Percentiles rank a stretch among this genome's conserved stretches.
These are phyloP conservation scores for Apophysomyces elegans DNA, from an alignment of 371 early-diverging fungal species.

Conservation along the genomic window DNA sequence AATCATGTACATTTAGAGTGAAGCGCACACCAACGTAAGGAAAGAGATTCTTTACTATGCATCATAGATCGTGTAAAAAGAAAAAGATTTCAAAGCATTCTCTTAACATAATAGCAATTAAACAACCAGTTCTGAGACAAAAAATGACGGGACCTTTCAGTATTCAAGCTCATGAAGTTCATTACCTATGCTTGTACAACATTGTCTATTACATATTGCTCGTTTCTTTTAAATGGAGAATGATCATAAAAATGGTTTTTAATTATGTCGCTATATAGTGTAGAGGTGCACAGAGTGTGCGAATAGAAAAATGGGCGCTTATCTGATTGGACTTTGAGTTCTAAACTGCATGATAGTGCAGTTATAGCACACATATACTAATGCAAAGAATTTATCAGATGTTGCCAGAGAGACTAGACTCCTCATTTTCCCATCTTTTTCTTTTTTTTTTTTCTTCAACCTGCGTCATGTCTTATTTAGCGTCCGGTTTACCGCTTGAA, in stretches of 20 bases:
- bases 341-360: slow-evolving; percentile 1
- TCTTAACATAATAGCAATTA: background rate
- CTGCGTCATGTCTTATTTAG: background rate
- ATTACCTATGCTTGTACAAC: too few relatives aligned
- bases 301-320: background rate
- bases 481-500: background rate
- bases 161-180: too few relatives aligned
- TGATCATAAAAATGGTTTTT: too few relatives aligned
- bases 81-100: too few relatives aligned
- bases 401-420: background rate
- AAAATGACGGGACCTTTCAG: too few relatives aligned
- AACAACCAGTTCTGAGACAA: background rate
- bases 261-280: too few relatives aligned
- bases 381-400: slow-evolving; percentile 3
- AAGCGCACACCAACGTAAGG: too few relatives aligned
- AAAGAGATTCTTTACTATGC: background rate
- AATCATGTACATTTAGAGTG: slow-evolving; percentile 14
- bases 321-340: background rate
- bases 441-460: background rate
- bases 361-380: background rate
- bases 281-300: too few relatives aligned
- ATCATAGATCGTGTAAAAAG: background rate
- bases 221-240: too few relatives aligned
- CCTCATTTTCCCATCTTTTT: background rate
- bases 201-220: too few relatives aligned